Evolutionary conservation across 129 eudicot genomes (phyloP).

Genomic region (Tagetes erecta): DNA sequence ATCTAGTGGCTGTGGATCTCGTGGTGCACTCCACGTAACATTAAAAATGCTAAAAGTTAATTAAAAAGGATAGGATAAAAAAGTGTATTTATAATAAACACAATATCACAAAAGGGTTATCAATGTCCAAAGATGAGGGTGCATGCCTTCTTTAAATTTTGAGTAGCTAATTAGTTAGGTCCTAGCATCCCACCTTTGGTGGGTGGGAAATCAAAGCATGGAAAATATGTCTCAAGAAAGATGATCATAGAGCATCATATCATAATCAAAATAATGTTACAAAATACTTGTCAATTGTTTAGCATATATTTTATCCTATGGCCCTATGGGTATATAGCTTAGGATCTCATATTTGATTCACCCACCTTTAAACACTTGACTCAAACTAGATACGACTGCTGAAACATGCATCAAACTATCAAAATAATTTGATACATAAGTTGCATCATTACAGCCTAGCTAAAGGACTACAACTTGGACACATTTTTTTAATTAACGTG

Average conservation of each 20-base stretch:
- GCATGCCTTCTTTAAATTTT: conserved; percentile 37
- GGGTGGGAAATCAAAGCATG: conserved; percentile 27
- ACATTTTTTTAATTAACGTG: too few relatives aligned
- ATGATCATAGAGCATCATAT: neutral
- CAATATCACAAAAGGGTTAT: conserved; percentile 28
- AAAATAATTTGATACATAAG: neutral
- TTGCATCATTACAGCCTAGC: too few relatives aligned
- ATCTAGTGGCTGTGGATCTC: too few relatives aligned
- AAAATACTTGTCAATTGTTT: conserved; percentile 16
- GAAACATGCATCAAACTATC: neutral
- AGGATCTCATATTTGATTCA: conserved; percentile 3
- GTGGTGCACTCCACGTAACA: too few relatives aligned
- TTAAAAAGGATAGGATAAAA: conserved; percentile 12
- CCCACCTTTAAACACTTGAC: neutral
- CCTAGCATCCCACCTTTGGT: conserved; percentile 22
- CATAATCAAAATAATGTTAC: conserved; percentile 8
- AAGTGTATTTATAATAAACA: conserved; percentile 26
- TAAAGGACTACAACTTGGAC: too few relatives aligned
- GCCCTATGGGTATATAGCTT: conserved; percentile 14
- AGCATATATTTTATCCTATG: neutral
- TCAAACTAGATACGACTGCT: neutral
- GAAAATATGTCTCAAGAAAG: conserved; percentile 20
- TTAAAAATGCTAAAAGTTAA: neutral
- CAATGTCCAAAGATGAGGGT: conserved; percentile 43
- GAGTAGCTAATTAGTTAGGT: conserved; percentile 18